A percentile compares a stretch with the other conserved stretches of the same genome.
Evolutionary conservation across 345 rosid species (phyloP).

Genomic region (Populus simonii): DNA sequence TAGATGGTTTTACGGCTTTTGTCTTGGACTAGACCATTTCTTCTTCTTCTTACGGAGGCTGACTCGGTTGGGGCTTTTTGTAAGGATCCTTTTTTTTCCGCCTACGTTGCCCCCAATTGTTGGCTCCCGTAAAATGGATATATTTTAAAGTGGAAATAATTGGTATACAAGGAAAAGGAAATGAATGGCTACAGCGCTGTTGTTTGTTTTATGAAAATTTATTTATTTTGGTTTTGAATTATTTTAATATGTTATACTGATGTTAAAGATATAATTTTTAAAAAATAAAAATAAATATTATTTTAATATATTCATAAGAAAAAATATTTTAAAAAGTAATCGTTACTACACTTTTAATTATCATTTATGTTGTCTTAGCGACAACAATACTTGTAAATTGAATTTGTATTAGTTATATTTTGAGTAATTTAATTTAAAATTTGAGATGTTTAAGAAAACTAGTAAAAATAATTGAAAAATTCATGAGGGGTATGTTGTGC

Average conservation of each 20-base stretch:
- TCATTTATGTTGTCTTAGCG: neutral
- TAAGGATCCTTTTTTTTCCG: neutral
- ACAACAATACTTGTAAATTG: neutral
- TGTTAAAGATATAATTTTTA: too few relatives aligned
- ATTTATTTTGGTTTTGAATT: too few relatives aligned
- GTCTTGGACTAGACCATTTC: constrained; percentile 18
- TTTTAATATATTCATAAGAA: too few relatives aligned
- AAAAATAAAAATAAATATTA: too few relatives aligned
- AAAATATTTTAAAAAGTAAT: too few relatives aligned
- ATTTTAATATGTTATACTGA: too few relatives aligned
- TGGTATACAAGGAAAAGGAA: neutral
- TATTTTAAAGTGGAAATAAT: neutral
- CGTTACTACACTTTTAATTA: too few relatives aligned
- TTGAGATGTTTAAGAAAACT: too few relatives aligned
- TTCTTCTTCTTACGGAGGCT: neutral
- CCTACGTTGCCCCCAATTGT: neutral
- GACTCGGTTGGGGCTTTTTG: neutral
- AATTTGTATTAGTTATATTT: neutral
- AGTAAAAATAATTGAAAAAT: neutral
- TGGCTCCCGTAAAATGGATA: neutral
- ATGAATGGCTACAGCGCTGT: too few relatives aligned
- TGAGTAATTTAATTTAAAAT: neutral
- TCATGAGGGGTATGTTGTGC: neutral
- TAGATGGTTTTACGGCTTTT: neutral
- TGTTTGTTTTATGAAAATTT: too few relatives aligned